Evolutionary conservation across 2,329 filamentous ascomycete genomes (phyloP).

Genomic region (Scedosporium apiospermum): DNA sequence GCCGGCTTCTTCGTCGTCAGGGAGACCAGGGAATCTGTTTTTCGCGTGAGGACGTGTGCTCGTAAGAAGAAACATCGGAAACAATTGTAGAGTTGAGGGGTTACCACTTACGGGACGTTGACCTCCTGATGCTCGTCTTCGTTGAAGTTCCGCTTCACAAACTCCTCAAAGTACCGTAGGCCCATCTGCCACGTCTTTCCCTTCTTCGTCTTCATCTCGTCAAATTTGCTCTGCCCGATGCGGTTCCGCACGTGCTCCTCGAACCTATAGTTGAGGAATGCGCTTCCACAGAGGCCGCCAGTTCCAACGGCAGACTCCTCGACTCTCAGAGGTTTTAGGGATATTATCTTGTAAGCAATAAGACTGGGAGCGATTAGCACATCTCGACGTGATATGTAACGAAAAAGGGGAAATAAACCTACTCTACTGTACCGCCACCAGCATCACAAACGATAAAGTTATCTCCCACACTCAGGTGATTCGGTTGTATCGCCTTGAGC

Average conservation of each 20-base stretch:
- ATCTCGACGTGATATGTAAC: constrained; percentile 7
- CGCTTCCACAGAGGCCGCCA: constrained; percentile 67
- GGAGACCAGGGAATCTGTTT: constrained; percentile 57
- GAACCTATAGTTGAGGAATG: constrained; percentile 72
- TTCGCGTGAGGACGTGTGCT: constrained; percentile 13
- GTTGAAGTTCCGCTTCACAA: constrained; percentile 76
- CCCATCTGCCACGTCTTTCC: constrained; percentile 74
- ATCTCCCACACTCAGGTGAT: constrained; percentile 59
- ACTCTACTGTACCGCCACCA: constrained; percentile 60
- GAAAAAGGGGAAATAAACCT: constrained; percentile 17
- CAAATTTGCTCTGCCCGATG: constrained; percentile 57
- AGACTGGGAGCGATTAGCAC: constrained; percentile 29
- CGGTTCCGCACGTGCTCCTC: constrained; percentile 64
- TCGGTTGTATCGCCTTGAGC: constrained; percentile 68
- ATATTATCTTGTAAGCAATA: constrained; percentile 74
- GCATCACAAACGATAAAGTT: constrained; percentile 56
- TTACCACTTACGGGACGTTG: constrained; percentile 54
- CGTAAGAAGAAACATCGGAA: not conserved
- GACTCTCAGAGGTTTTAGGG: constrained; percentile 59
- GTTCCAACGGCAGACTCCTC: constrained; percentile 75
- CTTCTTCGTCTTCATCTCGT: constrained; percentile 69
- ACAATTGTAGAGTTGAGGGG: constrained; percentile 1
- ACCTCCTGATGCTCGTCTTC: constrained; percentile 69
- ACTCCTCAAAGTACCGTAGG: constrained; percentile 72
- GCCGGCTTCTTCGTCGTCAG: constrained; percentile 66